These are phyloP conservation scores for Odontarrhena argentea DNA, from an alignment of 345 rosid species.

Conservation along the genomic window DNA sequence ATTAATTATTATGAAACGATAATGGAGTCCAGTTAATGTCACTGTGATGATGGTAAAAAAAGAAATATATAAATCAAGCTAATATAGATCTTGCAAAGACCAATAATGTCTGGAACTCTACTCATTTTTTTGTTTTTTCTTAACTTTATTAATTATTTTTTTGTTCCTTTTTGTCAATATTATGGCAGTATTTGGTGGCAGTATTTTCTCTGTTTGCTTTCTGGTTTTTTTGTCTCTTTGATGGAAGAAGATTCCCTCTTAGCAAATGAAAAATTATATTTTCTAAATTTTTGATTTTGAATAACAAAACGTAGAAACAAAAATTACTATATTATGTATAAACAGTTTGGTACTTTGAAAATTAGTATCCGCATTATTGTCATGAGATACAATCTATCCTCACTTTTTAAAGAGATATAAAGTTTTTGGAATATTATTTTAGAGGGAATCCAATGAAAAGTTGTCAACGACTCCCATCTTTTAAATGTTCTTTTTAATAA, in stretches of 20 bases:
- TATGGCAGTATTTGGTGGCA: conserved; percentile 43
- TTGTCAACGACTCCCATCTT: conserved; percentile 34
- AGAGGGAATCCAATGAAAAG: conserved; percentile 39
- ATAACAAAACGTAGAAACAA: not conserved
- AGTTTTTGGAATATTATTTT: conserved; percentile 22
- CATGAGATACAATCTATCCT: conserved; percentile 36
- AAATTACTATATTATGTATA: conserved; percentile 27
- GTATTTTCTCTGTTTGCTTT: conserved; percentile 42
- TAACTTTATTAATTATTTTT: conserved; percentile 35
- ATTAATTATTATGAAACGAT: conserved; percentile 24
- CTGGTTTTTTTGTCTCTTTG: conserved; percentile 44
- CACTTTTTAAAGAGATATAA: conserved; percentile 32
- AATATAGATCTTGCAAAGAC: conserved; percentile 48
- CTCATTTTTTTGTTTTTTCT: conserved; percentile 31
- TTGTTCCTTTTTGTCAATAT: conserved; percentile 40
- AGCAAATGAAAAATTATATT: conserved; percentile 37
- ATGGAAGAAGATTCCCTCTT: conserved; percentile 60
- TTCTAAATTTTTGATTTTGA: conserved; percentile 12
- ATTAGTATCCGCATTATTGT: conserved; percentile 29
- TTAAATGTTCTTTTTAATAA: conserved; percentile 21
- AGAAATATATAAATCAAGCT: conserved; percentile 18
- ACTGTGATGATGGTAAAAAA: conserved; percentile 33
- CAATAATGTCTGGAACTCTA: conserved; percentile 42
- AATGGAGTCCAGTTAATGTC: conserved; percentile 40
- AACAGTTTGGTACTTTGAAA: conserved; percentile 25